Percentiles rank a stretch among this genome's conserved stretches.
These are phyloP conservation scores for Earliella scabrosa DNA, from an alignment of 1,284 basidiomycete genomes.

Conservation along the genomic window DNA sequence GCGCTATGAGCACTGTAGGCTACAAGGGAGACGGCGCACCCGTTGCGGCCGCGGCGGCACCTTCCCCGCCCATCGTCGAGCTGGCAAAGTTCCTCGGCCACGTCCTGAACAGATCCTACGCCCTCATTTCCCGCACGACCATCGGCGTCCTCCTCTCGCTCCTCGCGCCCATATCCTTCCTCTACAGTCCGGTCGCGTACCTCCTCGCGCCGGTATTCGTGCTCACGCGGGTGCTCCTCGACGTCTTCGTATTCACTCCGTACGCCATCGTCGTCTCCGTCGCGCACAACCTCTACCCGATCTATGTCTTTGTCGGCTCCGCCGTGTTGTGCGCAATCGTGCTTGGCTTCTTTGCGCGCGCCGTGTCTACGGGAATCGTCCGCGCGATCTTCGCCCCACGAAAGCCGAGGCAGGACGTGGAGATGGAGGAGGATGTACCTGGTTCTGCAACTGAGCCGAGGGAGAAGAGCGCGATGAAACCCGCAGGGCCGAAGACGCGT, in stretches of 20 bases:
- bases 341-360: conserved; percentile 52
- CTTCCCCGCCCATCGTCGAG: conserved; percentile 28
- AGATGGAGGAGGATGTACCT: neutral
- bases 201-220: conserved; percentile 54
- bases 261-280: conserved; percentile 43
- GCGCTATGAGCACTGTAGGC: neutral
- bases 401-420: neutral
- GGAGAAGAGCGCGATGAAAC: conserved; percentile 5
- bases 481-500: conserved; percentile 6
- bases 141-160: conserved; percentile 17
- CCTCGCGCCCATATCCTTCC: conserved; percentile 34
- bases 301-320: conserved; percentile 64
- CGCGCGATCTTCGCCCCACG: conserved; percentile 12
- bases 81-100: conserved; percentile 19
- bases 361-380: conserved; percentile 4
- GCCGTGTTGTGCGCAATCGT: conserved; percentile 57
- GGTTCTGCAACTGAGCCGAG: neutral
- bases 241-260: conserved; percentile 51
- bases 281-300: conserved; percentile 55
- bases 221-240: conserved; percentile 45
- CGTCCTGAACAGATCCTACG: conserved; percentile 13
- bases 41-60: neutral
- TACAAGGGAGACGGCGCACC: neutral
- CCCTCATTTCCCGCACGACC: conserved; percentile 15
- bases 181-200: conserved; percentile 45